These are phyloP conservation scores for Tolypocladium tropicale DNA, from an alignment of 2,329 filamentous ascomycete genomes.

Conservation along the genomic window DNA sequence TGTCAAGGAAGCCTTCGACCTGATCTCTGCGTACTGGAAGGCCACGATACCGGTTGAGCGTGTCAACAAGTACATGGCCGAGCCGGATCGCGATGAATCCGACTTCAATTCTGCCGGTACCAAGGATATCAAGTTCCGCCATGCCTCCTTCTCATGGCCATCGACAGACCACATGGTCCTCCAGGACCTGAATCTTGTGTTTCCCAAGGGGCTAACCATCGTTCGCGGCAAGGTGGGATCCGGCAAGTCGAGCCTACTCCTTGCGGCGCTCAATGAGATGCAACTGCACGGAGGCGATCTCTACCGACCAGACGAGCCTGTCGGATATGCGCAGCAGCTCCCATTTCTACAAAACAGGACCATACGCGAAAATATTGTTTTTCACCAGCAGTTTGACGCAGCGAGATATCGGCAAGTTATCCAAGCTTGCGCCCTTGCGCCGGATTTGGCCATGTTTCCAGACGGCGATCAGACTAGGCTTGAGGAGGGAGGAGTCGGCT, in stretches of 20 bases:
- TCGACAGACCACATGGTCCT: conserved; percentile 47
- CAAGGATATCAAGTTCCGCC: conserved; percentile 40
- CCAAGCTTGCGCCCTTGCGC: conserved; percentile 47
- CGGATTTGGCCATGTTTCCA: conserved; percentile 45
- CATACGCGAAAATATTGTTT: conserved; percentile 54
- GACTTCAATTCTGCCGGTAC: conserved; percentile 22
- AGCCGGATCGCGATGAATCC: conserved; percentile 61
- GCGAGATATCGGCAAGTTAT: conserved; percentile 48
- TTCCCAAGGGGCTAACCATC: conserved; percentile 40
- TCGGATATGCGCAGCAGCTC: conserved; percentile 49
- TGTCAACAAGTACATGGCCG: conserved; percentile 78
- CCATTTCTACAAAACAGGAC: conserved; percentile 58
- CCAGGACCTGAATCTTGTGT: conserved; percentile 32
- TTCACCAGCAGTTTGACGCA: conserved; percentile 45
- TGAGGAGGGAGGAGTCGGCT: conserved; percentile 51
- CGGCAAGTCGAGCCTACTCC: conserved; percentile 51
- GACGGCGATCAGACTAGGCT: conserved; percentile 48
- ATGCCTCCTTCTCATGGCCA: conserved; percentile 73
- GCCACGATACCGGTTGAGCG: conserved; percentile 72
- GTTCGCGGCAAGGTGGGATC: conserved; percentile 50
- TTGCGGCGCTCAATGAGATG: conserved; percentile 51
- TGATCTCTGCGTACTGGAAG: conserved; percentile 71
- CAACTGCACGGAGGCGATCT: conserved; percentile 50
- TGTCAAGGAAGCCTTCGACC: conserved; percentile 61
- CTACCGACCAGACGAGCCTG: conserved; percentile 35